A percentile compares a stretch with the other conserved stretches of the same genome.
These are phyloP conservation scores for Phoma sp. DNA, from an alignment of 2,329 filamentous ascomycete species.

Conservation along the genomic window DNA sequence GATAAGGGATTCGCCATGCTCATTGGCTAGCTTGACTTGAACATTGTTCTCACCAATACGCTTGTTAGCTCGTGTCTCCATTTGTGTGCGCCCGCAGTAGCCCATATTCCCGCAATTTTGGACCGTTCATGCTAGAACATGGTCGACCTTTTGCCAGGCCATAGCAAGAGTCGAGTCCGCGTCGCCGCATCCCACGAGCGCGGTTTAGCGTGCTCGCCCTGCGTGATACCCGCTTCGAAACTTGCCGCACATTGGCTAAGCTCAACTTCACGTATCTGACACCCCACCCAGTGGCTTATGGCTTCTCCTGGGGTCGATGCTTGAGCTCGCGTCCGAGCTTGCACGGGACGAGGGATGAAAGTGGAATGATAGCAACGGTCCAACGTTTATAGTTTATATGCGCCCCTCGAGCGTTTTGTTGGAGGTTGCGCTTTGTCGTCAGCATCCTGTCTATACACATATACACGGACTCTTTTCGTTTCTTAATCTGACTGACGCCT, in stretches of 20 bases:
- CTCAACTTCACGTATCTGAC: slow-evolving; percentile 33
- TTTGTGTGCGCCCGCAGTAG: slow-evolving; percentile 1
- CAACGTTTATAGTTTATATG: slow-evolving; percentile 18
- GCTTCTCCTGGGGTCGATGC: slow-evolving; percentile 29
- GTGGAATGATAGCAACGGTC: slow-evolving; percentile 11
- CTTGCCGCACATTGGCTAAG: slow-evolving; percentile 37
- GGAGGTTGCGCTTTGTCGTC: slow-evolving; percentile 6
- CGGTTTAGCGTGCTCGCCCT: slow-evolving; percentile 25
- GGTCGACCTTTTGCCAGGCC: not conserved
- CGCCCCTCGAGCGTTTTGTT: slow-evolving; percentile 17
- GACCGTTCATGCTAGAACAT: not conserved
- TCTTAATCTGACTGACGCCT: not conserved
- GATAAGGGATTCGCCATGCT: slow-evolving; percentile 9
- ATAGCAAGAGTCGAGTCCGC: not conserved
- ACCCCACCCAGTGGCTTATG: slow-evolving; percentile 35
- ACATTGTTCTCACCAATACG: not conserved
- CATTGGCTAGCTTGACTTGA: slow-evolving; percentile 1
- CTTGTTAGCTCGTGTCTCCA: slow-evolving; percentile 4
- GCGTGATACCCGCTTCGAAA: slow-evolving; percentile 27
- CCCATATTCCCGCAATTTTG: slow-evolving; percentile 6
- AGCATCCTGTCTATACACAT: not conserved
- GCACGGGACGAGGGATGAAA: slow-evolving; percentile 11
- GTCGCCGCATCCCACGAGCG: slow-evolving; percentile 8
- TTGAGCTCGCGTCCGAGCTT: slow-evolving; percentile 24
- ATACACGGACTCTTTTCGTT: not conserved